Evolutionary conservation across 1,139 yeast genomes (phyloP), one percentile per base, ranked within the genome.

Genomic region (Lodderomyces metapsilosis): DNA sequence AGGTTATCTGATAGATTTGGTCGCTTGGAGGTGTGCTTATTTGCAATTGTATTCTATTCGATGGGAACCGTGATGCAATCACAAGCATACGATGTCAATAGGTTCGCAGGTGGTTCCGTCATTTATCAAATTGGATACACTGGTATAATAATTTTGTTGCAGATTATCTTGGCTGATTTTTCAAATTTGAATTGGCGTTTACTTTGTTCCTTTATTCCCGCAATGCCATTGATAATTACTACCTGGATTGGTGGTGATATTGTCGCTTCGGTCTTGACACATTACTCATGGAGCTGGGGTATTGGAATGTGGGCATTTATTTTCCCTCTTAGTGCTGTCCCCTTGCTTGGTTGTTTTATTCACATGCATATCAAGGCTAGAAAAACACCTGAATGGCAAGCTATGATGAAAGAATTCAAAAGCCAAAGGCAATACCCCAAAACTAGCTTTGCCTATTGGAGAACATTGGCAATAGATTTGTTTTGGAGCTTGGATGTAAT

Each of bases 221-320:
- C 86, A 4, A 64, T 78, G 50, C 91, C 92, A 2, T 79, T 74
- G 51, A 78, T 84, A 49, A 81, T 84, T 61, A 84, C 82, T 57
- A 82, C 91, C n/a, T 84, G 92, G 92, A 71, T 82, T 40, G 62
- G 80, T 31, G 91, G 88, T 53, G 68, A 80, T 51, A 62, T 84
- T 37, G 62, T 76, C 15, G 51, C 37, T n/a, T 43, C 46, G 4
- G 47, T 55, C 27, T 45, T 47, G 24, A 48, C 52, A 3, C 24
- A 41, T 2, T 59, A 64, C 51, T 50, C 64, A 0, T 84, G 92
- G 92, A 71, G 77, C 30, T 84, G 83, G 80, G 82, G 83, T 52
- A 80, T 84, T 51, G 91, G 84, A 33, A 83, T 84, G 76, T 85
- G 87, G 87, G 89, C 89, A 1, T 81, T 83, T 54, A 82, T 85